These are phyloP conservation scores for Aspergillus amoenus DNA, from an alignment of 2,329 filamentous ascomycete species.

Conservation along the genomic window DNA sequence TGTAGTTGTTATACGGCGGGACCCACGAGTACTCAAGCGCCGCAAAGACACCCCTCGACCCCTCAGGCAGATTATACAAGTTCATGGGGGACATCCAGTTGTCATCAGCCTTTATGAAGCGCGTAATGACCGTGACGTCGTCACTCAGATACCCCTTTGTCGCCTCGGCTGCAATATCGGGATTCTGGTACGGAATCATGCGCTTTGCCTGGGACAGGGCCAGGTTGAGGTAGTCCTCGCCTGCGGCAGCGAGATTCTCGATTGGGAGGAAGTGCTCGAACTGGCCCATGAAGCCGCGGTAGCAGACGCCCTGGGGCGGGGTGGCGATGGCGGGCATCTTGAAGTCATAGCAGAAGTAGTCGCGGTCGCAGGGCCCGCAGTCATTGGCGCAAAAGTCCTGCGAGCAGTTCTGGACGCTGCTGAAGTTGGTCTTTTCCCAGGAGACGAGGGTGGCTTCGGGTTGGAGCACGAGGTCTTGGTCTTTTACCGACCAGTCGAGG, in stretches of 20 bases:
- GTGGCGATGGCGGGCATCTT: constrained; percentile 16
- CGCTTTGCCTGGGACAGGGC: constrained; percentile 5
- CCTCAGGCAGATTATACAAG: constrained; percentile 17
- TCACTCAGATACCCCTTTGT: not conserved
- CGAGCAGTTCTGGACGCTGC: constrained; percentile 19
- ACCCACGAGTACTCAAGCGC: constrained; percentile 20
- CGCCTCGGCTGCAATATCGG: not conserved
- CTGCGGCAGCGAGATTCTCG: constrained; percentile 16
- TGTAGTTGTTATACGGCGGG: constrained; percentile 19
- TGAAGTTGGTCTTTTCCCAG: constrained; percentile 20
- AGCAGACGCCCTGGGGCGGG: constrained; percentile 19
- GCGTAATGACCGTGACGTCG: constrained; percentile 18
- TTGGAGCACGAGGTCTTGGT: constrained; percentile 12
- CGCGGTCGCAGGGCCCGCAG: constrained; percentile 19
- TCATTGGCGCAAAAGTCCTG: constrained; percentile 22
- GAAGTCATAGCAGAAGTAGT: constrained; percentile 24
- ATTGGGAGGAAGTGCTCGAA: constrained; percentile 24
- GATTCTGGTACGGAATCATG: not conserved
- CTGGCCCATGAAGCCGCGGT: constrained; percentile 18
- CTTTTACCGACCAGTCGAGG: constrained; percentile 17
- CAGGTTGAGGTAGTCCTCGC: constrained; percentile 16
- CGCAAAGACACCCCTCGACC: constrained; percentile 18
- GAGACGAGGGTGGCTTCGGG: constrained; percentile 12
- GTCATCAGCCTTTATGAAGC: constrained; percentile 20
- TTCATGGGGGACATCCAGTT: constrained; percentile 21